These are phyloP conservation scores for Penicillium sp. DNA, from an alignment of 2,329 filamentous ascomycete species.

Conservation along the genomic window DNA sequence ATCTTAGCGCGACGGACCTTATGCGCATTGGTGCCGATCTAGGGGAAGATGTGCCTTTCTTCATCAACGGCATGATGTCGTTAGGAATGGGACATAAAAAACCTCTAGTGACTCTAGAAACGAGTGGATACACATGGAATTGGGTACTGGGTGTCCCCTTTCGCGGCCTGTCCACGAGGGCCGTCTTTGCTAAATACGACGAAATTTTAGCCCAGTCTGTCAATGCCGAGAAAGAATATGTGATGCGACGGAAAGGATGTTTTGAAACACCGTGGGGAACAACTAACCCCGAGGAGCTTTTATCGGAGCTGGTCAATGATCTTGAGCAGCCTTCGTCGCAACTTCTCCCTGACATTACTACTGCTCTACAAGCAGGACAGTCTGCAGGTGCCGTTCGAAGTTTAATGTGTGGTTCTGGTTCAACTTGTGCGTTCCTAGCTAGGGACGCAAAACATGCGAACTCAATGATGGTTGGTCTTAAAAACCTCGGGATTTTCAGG, in stretches of 20 bases:
- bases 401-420: conserved; percentile 12
- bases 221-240: background rate
- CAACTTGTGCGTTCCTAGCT: conserved; percentile 12
- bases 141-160: conserved; percentile 9
- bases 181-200: conserved; percentile 8
- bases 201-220: background rate
- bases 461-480: background rate
- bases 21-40: conserved; percentile 8
- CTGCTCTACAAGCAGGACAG: conserved; percentile 2
- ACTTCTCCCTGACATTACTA: conserved; percentile 4
- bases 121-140: background rate
- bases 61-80: conserved; percentile 10
- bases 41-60: conserved; percentile 14
- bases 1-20: background rate
- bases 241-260: background rate
- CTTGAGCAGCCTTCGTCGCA: conserved; percentile 4
- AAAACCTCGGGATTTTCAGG: conserved; percentile 1
- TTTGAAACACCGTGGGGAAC: conserved; percentile 6
- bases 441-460: conserved; percentile 3
- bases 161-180: conserved; percentile 9
- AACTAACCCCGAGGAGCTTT: background rate
- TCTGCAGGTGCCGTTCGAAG: background rate
- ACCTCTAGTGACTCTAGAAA: background rate
- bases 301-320: conserved; percentile 5
- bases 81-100: conserved; percentile 7